Base-by-base conservation (phyloP, 2,329 filamentous ascomycete species). In the Sarocladium oryzae region DNA sequence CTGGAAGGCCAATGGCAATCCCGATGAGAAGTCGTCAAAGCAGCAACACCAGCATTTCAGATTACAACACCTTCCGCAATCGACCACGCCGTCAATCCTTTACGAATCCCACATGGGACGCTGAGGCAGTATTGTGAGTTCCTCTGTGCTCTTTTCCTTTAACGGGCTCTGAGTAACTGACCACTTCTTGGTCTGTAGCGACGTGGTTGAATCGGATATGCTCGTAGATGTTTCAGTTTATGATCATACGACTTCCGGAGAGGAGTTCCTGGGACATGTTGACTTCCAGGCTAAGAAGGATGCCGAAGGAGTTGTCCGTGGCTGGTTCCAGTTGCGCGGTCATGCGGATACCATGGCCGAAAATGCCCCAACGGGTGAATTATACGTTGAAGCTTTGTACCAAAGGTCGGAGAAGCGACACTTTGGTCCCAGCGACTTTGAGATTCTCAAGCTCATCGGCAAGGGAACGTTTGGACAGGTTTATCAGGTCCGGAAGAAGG, bases 381-480 rank as follows among this genome's bases (percentile, higher is more conserved):
- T 99, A 49, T 88, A 88, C 58, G 81, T 99, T 41, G 86, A 91
- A 59, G 85, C 95, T 53, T 77, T 81, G 18, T 99, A 93, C 66
- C 89, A 96, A 62, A 84, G 85, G 63, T 85, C 86, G 1, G 90
- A 95, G 56, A 92, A 89, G 74, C 95, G 85, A 67, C 88, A 93
- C 56, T 95, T 92, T 61, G 93, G 93, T 2, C 93, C 93, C 2
- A 89, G 89, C 58, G 93, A 99, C 66, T 99, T 99, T 68, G 85
- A 95, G 60, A 95, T 99, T 50, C 73, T 99, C 55, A 93, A 95
- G 67, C 81, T 99, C 52, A 97, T 99, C 57, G 93, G 93, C 56
- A 97, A 97, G 70, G 93, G 93, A 51, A 99, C 93, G 0, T 99
- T 99, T 65, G 93, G 93, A 1, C 93, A 99, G 67, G 93, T 99